Evolutionary conservation across 306 rosid species (phyloP), one percentile per base, ranked within the genome.

Genomic region (Rubus idaeus): DNA sequence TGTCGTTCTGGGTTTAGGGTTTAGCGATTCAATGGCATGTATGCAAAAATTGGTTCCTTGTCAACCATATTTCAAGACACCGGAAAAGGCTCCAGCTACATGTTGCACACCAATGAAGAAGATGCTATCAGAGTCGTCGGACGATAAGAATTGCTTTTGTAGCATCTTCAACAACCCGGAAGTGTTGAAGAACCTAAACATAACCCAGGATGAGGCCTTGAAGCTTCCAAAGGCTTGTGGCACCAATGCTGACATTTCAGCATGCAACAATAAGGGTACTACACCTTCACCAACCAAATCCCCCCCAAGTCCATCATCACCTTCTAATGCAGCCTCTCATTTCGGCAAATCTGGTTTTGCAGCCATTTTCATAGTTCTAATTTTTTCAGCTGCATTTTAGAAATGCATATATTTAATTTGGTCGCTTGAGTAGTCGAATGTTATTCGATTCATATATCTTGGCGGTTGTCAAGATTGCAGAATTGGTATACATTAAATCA

Each of bases 31-130:
- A 9, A 47, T 68, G 70, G 16, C 76, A 50, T 93, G 97, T 88
- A 13, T 93, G 82, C 77, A 80, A 46, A 83, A 83, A 67, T 26
- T 93, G 23, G 2, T 80, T 6, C 88, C 98, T 0, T 93, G 98
- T 61, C 78, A 88, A 14, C 18, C 23, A 6, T 87, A 4, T 72
- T 9, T 91, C 49, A 85, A 81, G 16, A 0, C 62, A 4, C 80
- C 84, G 42, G 49, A 0, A 4, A 16, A 63, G 10, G 84, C 86
- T 2, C 46, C 93, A 3, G 6, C 77, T 0, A 0, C 72, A 0
- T 89, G 97, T 62, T 91, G 98, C 61, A 0, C 0, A 0, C 88
- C 89, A 2, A 41, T 93, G 58, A 82, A 30, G 75, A 77, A 83
- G 47, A 21, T 83, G 55, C 0, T 58, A 10, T 58, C 17, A 6